Percentiles rank a stretch among this genome's conserved stretches.
phyloP scores from a whole-genome alignment of 306 rosid genomes.

The Ceratonia siliqua region DNA sequence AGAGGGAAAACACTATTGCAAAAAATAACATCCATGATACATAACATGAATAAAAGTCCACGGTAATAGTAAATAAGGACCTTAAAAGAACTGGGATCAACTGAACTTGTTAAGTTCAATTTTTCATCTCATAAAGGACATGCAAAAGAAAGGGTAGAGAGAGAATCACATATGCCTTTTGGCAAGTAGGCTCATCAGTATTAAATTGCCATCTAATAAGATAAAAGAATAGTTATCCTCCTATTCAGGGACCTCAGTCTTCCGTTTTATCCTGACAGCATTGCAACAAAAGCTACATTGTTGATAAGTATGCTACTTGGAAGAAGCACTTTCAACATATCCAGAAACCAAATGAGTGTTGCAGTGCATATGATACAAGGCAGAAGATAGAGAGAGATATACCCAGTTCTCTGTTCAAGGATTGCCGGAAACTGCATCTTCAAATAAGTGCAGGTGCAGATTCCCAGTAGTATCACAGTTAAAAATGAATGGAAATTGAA shows the following conservation, averaged over 20 bases:
- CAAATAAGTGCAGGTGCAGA: slow-evolving; percentile 53
- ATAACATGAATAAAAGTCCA: not conserved
- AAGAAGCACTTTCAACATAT: not conserved
- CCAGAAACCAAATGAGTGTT: not conserved
- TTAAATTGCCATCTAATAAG: not conserved
- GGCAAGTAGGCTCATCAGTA: not conserved
- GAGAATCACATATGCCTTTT: not conserved
- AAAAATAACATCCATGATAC: not conserved
- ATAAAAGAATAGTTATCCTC: not conserved
- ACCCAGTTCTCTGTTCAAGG: slow-evolving; percentile 57
- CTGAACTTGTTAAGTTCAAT: slow-evolving; percentile 13
- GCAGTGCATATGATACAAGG: not conserved
- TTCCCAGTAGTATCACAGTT: slow-evolving; percentile 51
- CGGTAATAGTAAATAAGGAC: not conserved
- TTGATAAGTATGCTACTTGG: not conserved
- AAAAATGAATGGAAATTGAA: slow-evolving; percentile 59
- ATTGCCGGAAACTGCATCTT: slow-evolving; percentile 59
- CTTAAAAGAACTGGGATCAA: not conserved
- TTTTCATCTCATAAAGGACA: not conserved
- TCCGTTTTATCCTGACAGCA: not conserved
- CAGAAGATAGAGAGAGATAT: slow-evolving; percentile 5
- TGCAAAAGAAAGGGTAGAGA: not conserved
- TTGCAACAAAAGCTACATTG: slow-evolving; percentile 15
- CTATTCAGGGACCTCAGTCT: not conserved
- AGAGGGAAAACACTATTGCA: slow-evolving; percentile 27